These are phyloP conservation scores for Acrasis kona DNA, from an alignment of 78 protist species.

Conservation along the genomic window DNA sequence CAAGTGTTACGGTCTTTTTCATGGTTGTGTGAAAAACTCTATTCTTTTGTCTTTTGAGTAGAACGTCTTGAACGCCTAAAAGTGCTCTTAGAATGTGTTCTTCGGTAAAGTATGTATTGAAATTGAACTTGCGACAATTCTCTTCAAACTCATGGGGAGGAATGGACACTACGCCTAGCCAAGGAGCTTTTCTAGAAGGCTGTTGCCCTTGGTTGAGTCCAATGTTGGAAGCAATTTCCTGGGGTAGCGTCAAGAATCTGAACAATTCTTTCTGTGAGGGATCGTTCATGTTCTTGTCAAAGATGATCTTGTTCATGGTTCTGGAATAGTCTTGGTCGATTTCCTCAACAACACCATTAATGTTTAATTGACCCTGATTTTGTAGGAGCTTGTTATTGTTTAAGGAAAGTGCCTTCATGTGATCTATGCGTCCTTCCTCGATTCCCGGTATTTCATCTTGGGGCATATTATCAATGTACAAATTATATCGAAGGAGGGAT, in stretches of 20 bases:
- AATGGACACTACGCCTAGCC: too few relatives aligned
- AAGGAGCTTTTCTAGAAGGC: too few relatives aligned
- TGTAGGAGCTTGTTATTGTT: constrained; percentile 5
- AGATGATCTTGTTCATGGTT: constrained; percentile 36
- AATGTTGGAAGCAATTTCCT: neutral
- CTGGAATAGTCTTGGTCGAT: constrained; percentile 22
- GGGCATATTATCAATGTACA: constrained; percentile 67
- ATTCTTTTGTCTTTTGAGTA: constrained; percentile 4
- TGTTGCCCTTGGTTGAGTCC: constrained; percentile 4
- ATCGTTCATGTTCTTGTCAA: constrained; percentile 6
- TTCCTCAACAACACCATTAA: constrained; percentile 25
- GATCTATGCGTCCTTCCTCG: neutral
- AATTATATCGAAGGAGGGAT: constrained; percentile 2
- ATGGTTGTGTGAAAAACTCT: constrained; percentile 9
- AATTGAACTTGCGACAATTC: neutral
- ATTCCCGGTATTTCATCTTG: constrained; percentile 36
- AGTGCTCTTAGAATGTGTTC: constrained; percentile 29
- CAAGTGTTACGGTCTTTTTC: constrained; percentile 25
- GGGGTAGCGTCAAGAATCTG: constrained; percentile 1
- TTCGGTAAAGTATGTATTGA: constrained; percentile 42
- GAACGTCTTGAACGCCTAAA: constrained; percentile 29
- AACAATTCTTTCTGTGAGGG: constrained; percentile 6
- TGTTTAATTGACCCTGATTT: constrained; percentile 8
- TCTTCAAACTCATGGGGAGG: constrained; percentile 19
- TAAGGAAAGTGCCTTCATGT: constrained; percentile 2